Evolutionary conservation across 768 basidiomycete species (phyloP), one percentile per base, ranked within the genome.

Genomic region (Podaxis sp.): DNA sequence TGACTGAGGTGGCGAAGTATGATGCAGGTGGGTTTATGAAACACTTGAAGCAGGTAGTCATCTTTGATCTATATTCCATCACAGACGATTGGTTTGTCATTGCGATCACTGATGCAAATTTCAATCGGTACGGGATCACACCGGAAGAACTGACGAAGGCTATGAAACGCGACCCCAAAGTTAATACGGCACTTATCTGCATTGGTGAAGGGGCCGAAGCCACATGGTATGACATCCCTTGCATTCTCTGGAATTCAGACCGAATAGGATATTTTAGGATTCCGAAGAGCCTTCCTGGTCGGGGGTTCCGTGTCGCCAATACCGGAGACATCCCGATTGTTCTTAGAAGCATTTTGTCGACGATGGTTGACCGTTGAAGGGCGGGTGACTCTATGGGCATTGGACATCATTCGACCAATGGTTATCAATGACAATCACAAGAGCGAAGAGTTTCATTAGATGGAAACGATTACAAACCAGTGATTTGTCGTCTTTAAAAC

Each of bases 61-160:
- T 55, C 37, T 19, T 3, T 37, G 49, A 19, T 38, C 57, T 37
- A 55, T 29, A 29, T 40, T 38, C 11, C 15, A 12, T 36, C 52
- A 1, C 60, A 85, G 87, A 89, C 66, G 87, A 88, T 62, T 88
- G 85, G 85, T 87, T 87, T 69, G 86, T 88, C 17, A 87, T 89
- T 63, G 82, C 85, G 3, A 82, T 89, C 52, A 88, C 88, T 12
- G 87, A 89, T 68, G 88, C 87, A 7, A 89, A 88, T 72, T 88
- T 88, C 63, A 81, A 76, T 24, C 77, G 86, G 43, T 89, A 89
- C 68, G 72, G 77, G 55, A 87, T 89, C 61, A 84, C 84, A 8
- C 76, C 82, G 4, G 85, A 86, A 61, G 82, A 87, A 41, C 69
- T 89, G 38, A 80, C 79, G 12, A 75, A 78, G 19, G 82, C 79